Evolutionary conservation across 768 basidiomycete species (phyloP).

Genomic region (Podaxis sp.): DNA sequence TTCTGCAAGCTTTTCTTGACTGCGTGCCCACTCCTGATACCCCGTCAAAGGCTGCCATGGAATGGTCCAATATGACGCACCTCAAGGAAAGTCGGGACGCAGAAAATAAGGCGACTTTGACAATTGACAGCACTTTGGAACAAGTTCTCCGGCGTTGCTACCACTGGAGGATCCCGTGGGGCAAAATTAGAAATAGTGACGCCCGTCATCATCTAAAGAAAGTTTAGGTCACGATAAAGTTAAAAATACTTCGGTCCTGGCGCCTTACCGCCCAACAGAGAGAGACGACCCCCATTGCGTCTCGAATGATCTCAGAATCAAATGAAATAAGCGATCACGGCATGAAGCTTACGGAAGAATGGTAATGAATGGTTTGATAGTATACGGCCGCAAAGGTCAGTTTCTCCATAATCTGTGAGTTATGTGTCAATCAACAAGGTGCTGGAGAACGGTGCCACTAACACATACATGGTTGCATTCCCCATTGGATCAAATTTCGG

Average conservation of each 20-base stretch:
- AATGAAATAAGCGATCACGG: background rate
- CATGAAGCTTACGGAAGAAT: conserved; percentile 17
- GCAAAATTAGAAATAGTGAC: conserved; percentile 22
- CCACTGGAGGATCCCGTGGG: conserved; percentile 13
- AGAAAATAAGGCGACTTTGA: conserved; percentile 8
- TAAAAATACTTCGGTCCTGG: background rate
- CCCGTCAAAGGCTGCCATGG: background rate
- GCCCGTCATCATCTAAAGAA: conserved; percentile 12
- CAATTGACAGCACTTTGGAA: conserved; percentile 12
- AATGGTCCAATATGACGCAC: conserved; percentile 1
- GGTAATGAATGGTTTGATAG: conserved; percentile 18
- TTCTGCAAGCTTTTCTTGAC: conserved; percentile 13
- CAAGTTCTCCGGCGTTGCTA: conserved; percentile 16
- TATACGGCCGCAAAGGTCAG: conserved; percentile 19
- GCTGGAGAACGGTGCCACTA: background rate
- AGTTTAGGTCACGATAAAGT: background rate
- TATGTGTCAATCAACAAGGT: background rate
- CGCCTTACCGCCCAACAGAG: conserved; percentile 15
- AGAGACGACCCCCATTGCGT: conserved; percentile 18
- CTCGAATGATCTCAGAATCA: background rate
- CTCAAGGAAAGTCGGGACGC: conserved; percentile 20
- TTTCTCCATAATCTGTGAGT: conserved; percentile 19
- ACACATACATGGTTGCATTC: conserved; percentile 15
- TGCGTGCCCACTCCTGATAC: conserved; percentile 20
- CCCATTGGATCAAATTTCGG: conserved; percentile 13